Base-by-base conservation (phyloP, 176 grass and related monocot species). In the Alloteropsis semialata region DNA sequence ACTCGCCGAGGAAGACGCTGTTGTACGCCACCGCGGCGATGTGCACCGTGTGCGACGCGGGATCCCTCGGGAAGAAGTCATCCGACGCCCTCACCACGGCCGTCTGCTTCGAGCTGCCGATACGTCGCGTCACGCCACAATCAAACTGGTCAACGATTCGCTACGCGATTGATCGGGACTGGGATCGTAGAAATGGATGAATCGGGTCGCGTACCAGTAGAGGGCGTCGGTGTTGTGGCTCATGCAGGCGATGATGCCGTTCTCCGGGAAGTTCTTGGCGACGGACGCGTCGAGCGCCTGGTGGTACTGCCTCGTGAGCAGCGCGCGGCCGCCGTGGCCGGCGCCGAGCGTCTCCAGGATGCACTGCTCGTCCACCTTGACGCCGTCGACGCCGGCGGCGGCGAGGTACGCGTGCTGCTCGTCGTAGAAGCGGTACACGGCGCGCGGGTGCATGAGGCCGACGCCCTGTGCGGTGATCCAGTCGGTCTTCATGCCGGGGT, bases 181-280 rank as follows among this genome's bases (percentile, higher is more conserved):
- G 1, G 25, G 36, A 71, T 36, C 38, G n/a, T n/a, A n/a, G n/a
- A n/a, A n/a, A n/a, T 36, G 79, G 22, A 36, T 41, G n/a, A n/a
- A 36, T 36, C 6, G 27, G 19, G 56, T 49, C 41, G 44, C 21
- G 19, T 69, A 94, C 95, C 95, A 94, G 77, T 97, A 97, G n/a
- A 97, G 84, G 1, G 90, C 90, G 42, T 97, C 95, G 6, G 92
- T 97, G 86, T 94, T 94, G 81, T 97, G 95, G 78, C 92, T 92
- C 95, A 98, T 98, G 79, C 95, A 97, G 75, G 92, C 95, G 50
- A 97, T 97, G 77, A 94, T 91, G 74, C 95, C 95, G 71, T 97
- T 97, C 43, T 94, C 95, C 0, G 73, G 86, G 73, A 97, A 97
- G 29, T 89, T 94, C 87, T 91, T 94, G 36, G 95, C 41, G 70